A percentile compares a stretch with the other conserved stretches of the same genome.
Conservation (phyloP, 768 basidiomycete species). For the Lentinula guzmanii region DNA sequence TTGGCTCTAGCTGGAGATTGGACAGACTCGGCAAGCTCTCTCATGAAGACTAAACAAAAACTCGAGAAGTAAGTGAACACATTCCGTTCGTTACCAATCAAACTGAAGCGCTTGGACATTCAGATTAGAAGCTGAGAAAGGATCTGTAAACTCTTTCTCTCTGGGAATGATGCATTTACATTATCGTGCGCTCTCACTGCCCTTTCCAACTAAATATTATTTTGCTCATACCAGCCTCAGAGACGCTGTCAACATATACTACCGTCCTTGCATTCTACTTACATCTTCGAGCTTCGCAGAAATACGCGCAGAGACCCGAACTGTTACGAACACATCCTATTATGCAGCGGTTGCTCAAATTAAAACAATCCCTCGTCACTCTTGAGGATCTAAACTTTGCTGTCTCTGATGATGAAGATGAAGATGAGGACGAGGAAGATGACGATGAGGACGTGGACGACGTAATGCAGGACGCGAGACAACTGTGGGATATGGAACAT, state of each 20-base stretch:
- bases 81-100: background rate
- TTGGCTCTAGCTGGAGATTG: conserved; percentile 80
- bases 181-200: conserved; percentile 62
- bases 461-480: conserved; percentile 31
- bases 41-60: conserved; percentile 47
- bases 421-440: conserved; percentile 39
- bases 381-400: conserved; percentile 84
- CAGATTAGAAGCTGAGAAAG: conserved; percentile 43
- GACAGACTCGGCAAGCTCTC: conserved; percentile 58
- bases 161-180: conserved; percentile 73
- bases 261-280: conserved; percentile 91
- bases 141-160: conserved; percentile 45
- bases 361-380: conserved; percentile 76
- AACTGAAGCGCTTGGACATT: background rate
- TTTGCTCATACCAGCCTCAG: conserved; percentile 33
- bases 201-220: background rate
- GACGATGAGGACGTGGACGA: conserved; percentile 24
- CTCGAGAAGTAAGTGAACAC: conserved; percentile 43
- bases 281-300: conserved; percentile 68
- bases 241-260: conserved; percentile 85
- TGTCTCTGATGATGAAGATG: conserved; percentile 41
- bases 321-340: conserved; percentile 67
- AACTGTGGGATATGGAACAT: conserved; percentile 35
- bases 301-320: conserved; percentile 56
- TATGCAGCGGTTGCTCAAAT: conserved; percentile 65